Base-by-base conservation (phyloP, 140 eudicot species). In the Senecio squalidus region DNA sequence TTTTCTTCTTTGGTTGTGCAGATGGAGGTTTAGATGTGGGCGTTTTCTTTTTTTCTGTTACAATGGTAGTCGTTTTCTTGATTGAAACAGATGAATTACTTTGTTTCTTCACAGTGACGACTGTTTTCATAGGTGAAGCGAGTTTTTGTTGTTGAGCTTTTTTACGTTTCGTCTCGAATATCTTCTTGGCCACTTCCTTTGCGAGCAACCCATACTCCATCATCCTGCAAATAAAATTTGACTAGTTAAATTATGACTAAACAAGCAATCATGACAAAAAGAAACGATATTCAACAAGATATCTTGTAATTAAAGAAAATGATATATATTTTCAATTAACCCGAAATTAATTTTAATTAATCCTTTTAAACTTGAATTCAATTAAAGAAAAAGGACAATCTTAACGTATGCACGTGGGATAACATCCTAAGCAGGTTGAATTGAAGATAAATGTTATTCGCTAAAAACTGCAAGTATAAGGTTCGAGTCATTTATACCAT, bases 121-220 rank as follows among this genome's bases (percentile, higher is more conserved):
- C 85, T 34, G 81, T 38, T 71, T 80, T 83, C 85, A 78, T 75
- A 1, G 94, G 96, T 2, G 94, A 80, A 46, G 82, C 58, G 9
- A 83, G 78, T 53, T 76, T 77, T 64, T 70, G 95, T 71, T 76
- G 80, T 72, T 84, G 82, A 25, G 66, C 73, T 71, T 38, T 86
- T 28, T 56, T 70, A 74, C 72, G 76, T 60, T 88, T 89, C 67
- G 69, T 70, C 63, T 84, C 88, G 22, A 61, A 82, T 21, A 89
- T 57, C 52, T 82, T 69, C 70, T 66, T 68, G 11, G 97, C 95
- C 45, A 41, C 85, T 2, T 89, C 94, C 68, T 67, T 68, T 14
- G 85, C 76, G 49, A 89, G 85, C 73, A 89, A 73, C 57, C 97
- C 95, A 2, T 72, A 65, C 70, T 89, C 97, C 97, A 89, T 89